Conservation (phyloP, 2,329 filamentous ascomycete genomes). For the Endocalyx cinctus region DNA sequence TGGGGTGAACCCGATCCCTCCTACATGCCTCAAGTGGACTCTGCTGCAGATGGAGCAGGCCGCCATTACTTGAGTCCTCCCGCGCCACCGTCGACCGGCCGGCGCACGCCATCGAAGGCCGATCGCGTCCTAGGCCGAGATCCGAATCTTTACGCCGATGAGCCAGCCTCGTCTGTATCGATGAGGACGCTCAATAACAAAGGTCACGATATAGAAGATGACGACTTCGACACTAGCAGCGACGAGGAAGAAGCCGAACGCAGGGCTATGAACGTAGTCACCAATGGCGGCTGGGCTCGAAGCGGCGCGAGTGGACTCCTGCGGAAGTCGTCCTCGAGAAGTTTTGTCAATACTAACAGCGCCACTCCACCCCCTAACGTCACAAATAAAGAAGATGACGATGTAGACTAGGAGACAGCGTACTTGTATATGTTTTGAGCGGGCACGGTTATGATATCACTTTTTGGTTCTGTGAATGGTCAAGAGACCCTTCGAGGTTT, state of each 20-base stretch:
- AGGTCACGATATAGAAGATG: constrained; percentile 38
- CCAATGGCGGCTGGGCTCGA: constrained; percentile 33
- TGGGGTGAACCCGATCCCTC: constrained; percentile 49
- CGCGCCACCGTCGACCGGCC: constrained; percentile 20
- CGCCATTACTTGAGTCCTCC: constrained; percentile 28
- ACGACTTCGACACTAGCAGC: constrained; percentile 26
- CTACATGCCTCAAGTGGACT: constrained; percentile 15
- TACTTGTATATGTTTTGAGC: too few relatives aligned
- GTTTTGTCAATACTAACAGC: too few relatives aligned
- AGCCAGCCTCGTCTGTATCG: constrained; percentile 35
- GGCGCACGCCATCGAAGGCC: constrained; percentile 48
- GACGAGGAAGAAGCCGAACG: constrained; percentile 31
- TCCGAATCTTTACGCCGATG: constrained; percentile 50
- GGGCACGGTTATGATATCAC: too few relatives aligned
- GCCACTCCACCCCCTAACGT: too few relatives aligned
- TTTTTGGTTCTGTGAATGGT: too few relatives aligned
- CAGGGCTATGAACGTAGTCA: constrained; percentile 40
- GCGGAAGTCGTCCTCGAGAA: constrained; percentile 18
- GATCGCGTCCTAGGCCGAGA: constrained; percentile 55
- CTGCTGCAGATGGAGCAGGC: constrained; percentile 23
- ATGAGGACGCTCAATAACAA: constrained; percentile 44
- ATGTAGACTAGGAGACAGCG: too few relatives aligned
- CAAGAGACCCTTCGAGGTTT: too few relatives aligned
- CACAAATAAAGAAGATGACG: too few relatives aligned
- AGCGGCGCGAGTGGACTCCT: constrained; percentile 29